Conservation (phyloP, 768 basidiomycete species). For the Panus rudis region DNA sequence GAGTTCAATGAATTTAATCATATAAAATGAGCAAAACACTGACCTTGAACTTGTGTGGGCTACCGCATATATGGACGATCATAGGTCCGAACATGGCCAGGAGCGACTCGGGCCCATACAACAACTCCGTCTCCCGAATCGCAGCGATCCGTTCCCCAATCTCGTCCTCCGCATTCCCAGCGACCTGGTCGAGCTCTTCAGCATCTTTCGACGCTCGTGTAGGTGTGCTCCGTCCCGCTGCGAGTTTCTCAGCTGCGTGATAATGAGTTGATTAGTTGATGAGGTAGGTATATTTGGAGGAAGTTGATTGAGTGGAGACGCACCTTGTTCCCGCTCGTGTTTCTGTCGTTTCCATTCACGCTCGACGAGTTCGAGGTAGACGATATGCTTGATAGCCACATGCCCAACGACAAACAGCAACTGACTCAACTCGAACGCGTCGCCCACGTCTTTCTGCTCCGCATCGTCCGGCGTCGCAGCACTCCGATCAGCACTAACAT, state of each 20-base stretch:
- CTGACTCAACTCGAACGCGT: conserved; percentile 86
- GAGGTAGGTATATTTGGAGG: background rate
- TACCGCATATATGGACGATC: conserved; percentile 84
- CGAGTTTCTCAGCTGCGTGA: conserved; percentile 52
- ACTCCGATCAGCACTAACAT: conserved; percentile 1
- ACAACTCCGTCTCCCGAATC: conserved; percentile 79
- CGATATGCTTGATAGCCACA: conserved; percentile 95
- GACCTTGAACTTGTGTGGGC: conserved; percentile 88
- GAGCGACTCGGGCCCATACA: conserved; percentile 78
- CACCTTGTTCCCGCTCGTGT: conserved; percentile 78
- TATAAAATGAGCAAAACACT: conserved; percentile 1
- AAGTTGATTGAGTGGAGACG: conserved; percentile 15
- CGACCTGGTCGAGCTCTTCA: conserved; percentile 95
- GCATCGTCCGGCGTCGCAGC: conserved; percentile 6
- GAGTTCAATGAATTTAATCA: background rate
- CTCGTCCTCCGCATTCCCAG: conserved; percentile 96
- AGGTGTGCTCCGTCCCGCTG: conserved; percentile 26
- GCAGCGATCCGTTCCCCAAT: conserved; percentile 87
- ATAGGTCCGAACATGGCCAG: conserved; percentile 84
- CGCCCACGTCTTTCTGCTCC: conserved; percentile 50
- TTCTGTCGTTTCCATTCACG: conserved; percentile 95
- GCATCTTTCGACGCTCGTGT: conserved; percentile 41
- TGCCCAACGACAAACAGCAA: conserved; percentile 95
- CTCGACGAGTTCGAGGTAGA: conserved; percentile 92
- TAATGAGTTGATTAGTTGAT: too few relatives aligned